Conservation (phyloP, 352 stramenopile genomes). For the Phytopythium cucurbitacearum region DNA sequence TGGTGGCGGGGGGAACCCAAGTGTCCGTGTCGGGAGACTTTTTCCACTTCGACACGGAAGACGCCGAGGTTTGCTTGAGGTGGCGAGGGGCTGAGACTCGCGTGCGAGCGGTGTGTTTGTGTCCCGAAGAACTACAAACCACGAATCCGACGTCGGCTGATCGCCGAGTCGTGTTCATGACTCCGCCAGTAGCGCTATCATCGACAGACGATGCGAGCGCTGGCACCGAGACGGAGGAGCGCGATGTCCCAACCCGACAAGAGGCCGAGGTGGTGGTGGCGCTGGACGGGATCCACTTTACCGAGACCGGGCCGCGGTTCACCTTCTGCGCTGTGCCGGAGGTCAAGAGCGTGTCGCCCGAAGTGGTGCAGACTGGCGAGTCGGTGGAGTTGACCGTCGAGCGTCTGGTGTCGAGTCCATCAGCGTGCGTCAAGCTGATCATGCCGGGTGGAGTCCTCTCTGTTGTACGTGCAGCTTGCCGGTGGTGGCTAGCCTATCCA, state of each 20-base stretch:
- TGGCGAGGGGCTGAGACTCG: constrained; percentile 32
- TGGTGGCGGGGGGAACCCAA: constrained; percentile 38
- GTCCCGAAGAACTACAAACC: constrained; percentile 1
- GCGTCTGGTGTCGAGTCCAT: constrained; percentile 10
- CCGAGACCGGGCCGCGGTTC: constrained; percentile 25
- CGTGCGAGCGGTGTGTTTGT: constrained; percentile 28
- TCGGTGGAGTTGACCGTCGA: constrained; percentile 17
- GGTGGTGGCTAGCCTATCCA: no score
- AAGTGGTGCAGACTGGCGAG: constrained; percentile 14
- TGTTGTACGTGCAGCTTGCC: constrained; percentile 11
- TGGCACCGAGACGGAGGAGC: constrained; percentile 18
- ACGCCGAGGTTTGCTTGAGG: constrained; percentile 38
- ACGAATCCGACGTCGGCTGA: constrained; percentile 8
- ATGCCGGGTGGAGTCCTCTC: constrained; percentile 11
- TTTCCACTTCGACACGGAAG: constrained; percentile 57
- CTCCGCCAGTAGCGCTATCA: constrained; percentile 21
- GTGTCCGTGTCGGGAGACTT: constrained; percentile 43
- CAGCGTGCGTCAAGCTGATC: constrained; percentile 18
- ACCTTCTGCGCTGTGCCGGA: constrained; percentile 16
- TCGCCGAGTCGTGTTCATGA: constrained; percentile 40
- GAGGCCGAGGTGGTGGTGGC: constrained; percentile 50
- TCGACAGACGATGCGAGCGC: constrained; percentile 22
- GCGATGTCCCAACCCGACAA: constrained; percentile 25
- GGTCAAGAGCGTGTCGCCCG: constrained; percentile 7
- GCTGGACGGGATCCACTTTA: constrained; percentile 43